Evolutionary conservation across 139 green algal species (phyloP).

Genomic region (Ostreobium quekettii): DNA sequence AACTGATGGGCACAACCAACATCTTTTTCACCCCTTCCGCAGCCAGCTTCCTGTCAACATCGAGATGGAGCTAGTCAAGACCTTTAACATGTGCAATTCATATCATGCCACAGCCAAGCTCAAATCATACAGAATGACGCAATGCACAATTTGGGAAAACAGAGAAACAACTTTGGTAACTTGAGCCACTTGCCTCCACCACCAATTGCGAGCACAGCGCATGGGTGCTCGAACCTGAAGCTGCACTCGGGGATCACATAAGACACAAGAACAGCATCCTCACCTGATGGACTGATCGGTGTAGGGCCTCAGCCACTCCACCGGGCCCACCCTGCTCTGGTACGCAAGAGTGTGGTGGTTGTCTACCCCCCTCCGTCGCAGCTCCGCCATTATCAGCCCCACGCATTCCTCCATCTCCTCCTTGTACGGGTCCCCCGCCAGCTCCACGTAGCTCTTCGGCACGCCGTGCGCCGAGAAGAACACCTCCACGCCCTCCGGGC

Average conservation of each 20-base stretch:
- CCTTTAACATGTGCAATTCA: too few species aligned
- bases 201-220: too few species aligned
- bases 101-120: too few species aligned
- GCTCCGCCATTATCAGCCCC: constrained; percentile 82
- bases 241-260: neutral
- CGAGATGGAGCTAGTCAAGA: too few species aligned
- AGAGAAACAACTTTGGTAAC: too few species aligned
- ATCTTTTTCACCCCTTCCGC: constrained; percentile 56
- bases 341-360: constrained; percentile 96
- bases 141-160: neutral
- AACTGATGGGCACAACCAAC: constrained; percentile 92
- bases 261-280: neutral
- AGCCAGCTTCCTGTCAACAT: constrained; percentile 59
- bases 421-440: constrained; percentile 96
- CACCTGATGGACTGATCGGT: constrained; percentile 91
- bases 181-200: too few species aligned
- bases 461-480: constrained; percentile 99
- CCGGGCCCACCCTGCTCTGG: constrained; percentile 88
- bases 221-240: too few species aligned
- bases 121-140: neutral
- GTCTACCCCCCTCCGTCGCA: constrained; percentile 47
- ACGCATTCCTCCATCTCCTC: constrained; percentile 98
- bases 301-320: constrained; percentile 97
- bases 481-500: constrained; percentile 32
- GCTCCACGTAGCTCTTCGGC: constrained; percentile 87